These are phyloP conservation scores for Penicillium paneum DNA, from an alignment of 2,329 filamentous ascomycete genomes.

Conservation along the genomic window DNA sequence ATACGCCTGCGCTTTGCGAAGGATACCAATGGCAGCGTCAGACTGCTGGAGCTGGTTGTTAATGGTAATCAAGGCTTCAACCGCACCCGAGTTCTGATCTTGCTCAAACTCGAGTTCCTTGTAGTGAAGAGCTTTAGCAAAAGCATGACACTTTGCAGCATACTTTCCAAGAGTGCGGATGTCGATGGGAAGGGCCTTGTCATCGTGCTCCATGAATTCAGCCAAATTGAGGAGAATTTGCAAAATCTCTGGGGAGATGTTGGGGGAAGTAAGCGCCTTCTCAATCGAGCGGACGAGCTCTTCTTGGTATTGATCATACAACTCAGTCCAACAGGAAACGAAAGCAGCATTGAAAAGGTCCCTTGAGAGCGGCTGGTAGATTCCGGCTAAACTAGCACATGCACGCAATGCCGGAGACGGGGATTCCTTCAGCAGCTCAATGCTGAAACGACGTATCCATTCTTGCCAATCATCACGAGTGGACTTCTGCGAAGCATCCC, in stretches of 20 bases:
- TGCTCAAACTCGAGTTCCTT: constrained; percentile 98
- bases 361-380: constrained; percentile 85
- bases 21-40: constrained; percentile 95
- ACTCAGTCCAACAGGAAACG: constrained; percentile 96
- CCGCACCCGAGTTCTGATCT: constrained; percentile 90
- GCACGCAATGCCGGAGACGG: constrained; percentile 92
- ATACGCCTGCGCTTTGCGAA: constrained; percentile 92
- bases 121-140: constrained; percentile 96
- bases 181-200: constrained; percentile 96
- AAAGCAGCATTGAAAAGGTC: constrained; percentile 99
- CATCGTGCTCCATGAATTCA: constrained; percentile 99
- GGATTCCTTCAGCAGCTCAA: constrained; percentile 89
- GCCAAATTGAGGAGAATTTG: constrained; percentile 92
- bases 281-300: constrained; percentile 95
- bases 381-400: constrained; percentile 84
- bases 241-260: constrained; percentile 92
- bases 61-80: constrained; percentile 97
- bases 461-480: constrained; percentile 99
- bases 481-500: constrained; percentile 95
- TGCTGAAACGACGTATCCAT: constrained; percentile 95
- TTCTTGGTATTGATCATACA: constrained; percentile 96
- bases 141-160: constrained; percentile 93
- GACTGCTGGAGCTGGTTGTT: constrained; percentile 99
- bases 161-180: constrained; percentile 92
- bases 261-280: constrained; percentile 87